Evolutionary conservation across 106 monocot genomes (phyloP).

Genomic region (Gastrodia elata): DNA sequence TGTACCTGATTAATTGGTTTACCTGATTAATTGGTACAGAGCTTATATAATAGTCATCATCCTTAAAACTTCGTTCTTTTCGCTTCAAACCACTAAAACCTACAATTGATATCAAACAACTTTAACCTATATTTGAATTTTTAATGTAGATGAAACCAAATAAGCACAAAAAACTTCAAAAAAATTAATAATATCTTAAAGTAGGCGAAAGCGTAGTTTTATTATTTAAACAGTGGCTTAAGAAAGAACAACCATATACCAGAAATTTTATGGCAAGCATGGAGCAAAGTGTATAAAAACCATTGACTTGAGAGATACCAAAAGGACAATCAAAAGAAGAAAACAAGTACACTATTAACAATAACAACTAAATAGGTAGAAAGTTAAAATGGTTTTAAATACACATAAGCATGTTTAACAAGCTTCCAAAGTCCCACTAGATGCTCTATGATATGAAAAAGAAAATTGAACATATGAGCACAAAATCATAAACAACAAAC

Average conservation of each 20-base stretch:
- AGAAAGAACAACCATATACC: not conserved
- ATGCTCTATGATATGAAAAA: not conserved
- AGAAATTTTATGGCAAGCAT: not conserved
- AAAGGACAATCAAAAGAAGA: not conserved
- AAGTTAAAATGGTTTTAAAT: not conserved
- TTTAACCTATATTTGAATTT: conserved; percentile 35
- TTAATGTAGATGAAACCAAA: not conserved
- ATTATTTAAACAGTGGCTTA: not conserved
- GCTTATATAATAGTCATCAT: conserved; percentile 83
- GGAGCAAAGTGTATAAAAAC: not conserved
- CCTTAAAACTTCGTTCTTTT: conserved; percentile 57
- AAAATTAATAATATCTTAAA: not conserved
- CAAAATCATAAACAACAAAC: not conserved
- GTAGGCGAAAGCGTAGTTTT: not conserved
- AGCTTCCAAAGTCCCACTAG: not conserved
- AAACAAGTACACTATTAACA: not conserved
- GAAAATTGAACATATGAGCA: not conserved
- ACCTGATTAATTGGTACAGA: conserved; percentile 84
- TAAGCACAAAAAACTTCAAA: too few species aligned
- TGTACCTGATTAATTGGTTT: conserved; percentile 78
- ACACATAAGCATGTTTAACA: not conserved
- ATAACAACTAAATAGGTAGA: not conserved
- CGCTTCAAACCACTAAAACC: conserved; percentile 50
- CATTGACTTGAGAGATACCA: not conserved
- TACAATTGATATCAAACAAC: conserved; percentile 27